Conservation (phyloP, 2,329 filamentous ascomycete genomes). For the Hymenoscyphus linearis region DNA sequence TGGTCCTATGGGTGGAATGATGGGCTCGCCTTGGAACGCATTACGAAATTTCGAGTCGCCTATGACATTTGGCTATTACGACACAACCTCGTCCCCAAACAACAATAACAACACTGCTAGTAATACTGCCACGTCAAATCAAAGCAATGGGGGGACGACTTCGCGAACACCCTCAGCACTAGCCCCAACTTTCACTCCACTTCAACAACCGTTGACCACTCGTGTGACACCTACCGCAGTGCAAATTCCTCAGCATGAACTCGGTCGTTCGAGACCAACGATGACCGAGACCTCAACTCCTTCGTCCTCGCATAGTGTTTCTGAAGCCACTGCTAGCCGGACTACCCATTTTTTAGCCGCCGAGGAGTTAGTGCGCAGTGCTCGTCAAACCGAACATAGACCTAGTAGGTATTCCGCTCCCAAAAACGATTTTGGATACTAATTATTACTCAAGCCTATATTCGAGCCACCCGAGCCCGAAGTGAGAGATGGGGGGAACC, state of each 20-base stretch:
- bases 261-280: neutral
- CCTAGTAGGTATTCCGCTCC: neutral
- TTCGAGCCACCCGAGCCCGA: neutral
- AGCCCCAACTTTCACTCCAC: neutral
- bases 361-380: neutral
- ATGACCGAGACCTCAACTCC: neutral
- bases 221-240: neutral
- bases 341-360: neutral
- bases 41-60: constrained; percentile 12
- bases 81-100: neutral
- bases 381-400: neutral
- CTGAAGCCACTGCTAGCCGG: neutral
- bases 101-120: neutral
- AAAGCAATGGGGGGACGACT: neutral
- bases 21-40: constrained; percentile 12
- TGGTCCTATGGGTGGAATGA: constrained; percentile 11
- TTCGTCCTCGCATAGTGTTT: neutral
- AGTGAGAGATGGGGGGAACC: neutral
- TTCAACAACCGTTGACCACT: constrained; percentile 1
- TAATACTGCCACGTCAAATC: neutral
- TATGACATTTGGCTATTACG: constrained; percentile 11
- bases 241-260: neutral
- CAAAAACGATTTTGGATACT: neutral
- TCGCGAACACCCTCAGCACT: constrained; percentile 2
- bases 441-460: neutral